Evolutionary conservation across 306 rosid species (phyloP).

Genomic region (Acacia confusa): DNA sequence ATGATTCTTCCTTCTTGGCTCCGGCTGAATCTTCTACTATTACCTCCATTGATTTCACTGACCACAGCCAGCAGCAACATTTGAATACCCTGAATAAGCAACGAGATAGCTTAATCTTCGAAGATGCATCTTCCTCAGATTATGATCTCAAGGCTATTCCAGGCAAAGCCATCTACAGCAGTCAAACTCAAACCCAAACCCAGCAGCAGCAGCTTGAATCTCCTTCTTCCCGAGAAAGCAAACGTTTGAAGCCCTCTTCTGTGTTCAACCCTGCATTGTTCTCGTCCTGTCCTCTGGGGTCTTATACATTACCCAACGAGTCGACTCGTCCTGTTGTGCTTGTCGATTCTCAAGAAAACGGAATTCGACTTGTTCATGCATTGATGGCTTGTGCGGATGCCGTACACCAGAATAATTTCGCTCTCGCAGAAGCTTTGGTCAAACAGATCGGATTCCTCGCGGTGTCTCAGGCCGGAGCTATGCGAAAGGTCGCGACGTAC

Average conservation of each 20-base stretch:
- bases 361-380: constrained; percentile 75
- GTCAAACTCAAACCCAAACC: not conserved
- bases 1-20: constrained; percentile 41
- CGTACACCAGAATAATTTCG: constrained; percentile 57
- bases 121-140: constrained; percentile 53
- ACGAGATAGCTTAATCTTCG: constrained; percentile 32
- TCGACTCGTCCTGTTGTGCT: constrained; percentile 55
- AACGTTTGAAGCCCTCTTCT: constrained; percentile 50
- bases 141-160: constrained; percentile 83
- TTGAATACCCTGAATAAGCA: constrained; percentile 15
- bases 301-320: constrained; percentile 13
- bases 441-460: constrained; percentile 79
- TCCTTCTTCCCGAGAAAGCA: constrained; percentile 38
- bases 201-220: constrained; percentile 30
- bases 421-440: constrained; percentile 65
- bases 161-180: constrained; percentile 54
- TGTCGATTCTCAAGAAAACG: constrained; percentile 83
- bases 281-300: constrained; percentile 27
- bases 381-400: constrained; percentile 92
- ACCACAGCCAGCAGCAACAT: constrained; percentile 19
- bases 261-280: constrained; percentile 30
- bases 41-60: constrained; percentile 48
- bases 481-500: constrained; percentile 86
- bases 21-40: constrained; percentile 62
- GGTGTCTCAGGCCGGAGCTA: constrained; percentile 78